Conservation (phyloP, 1,139 yeast species). For the Blastobotrys ciferrii region DNA sequence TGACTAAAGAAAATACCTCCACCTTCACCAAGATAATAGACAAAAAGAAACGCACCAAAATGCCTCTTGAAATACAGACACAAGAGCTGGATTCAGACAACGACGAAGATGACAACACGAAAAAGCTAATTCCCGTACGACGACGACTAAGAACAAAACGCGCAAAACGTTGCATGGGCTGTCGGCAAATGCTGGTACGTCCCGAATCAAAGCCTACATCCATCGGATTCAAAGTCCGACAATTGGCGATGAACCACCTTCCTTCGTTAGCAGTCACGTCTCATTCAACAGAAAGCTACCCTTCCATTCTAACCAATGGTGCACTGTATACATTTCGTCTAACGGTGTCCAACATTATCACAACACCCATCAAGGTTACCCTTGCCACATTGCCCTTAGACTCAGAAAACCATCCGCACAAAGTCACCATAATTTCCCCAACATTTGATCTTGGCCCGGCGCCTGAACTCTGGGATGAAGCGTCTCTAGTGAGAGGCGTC, state of each 20-base stretch:
- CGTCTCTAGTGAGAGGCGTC: constrained; percentile 28
- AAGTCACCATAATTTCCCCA: constrained; percentile 26
- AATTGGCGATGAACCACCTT: constrained; percentile 30
- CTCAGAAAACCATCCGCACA: constrained; percentile 16
- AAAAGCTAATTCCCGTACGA: constrained; percentile 1
- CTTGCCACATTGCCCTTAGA: constrained; percentile 24
- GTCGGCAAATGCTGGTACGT: constrained; percentile 30
- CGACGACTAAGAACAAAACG: constrained; percentile 28
- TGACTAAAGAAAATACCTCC: constrained; percentile 4
- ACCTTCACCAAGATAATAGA: constrained; percentile 14
- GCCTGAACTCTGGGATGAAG: constrained; percentile 31
- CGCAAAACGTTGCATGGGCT: constrained; percentile 32
- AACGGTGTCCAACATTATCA: constrained; percentile 31
- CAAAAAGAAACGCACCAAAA: constrained; percentile 6
- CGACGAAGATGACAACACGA: background rate
- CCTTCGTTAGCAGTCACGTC: constrained; percentile 25
- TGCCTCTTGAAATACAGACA: background rate
- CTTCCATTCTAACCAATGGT: constrained; percentile 17
- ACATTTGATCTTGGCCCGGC: constrained; percentile 30
- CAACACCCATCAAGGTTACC: constrained; percentile 26
- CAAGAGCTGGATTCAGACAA: constrained; percentile 1
- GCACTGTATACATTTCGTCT: constrained; percentile 21
- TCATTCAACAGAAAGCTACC: constrained; percentile 13
- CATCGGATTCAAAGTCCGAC: constrained; percentile 25
- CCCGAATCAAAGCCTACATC: constrained; percentile 34